Evolutionary conservation across 1,139 yeast genomes (phyloP).

Genomic region (Hemisphaericaspora lyxosophila): DNA sequence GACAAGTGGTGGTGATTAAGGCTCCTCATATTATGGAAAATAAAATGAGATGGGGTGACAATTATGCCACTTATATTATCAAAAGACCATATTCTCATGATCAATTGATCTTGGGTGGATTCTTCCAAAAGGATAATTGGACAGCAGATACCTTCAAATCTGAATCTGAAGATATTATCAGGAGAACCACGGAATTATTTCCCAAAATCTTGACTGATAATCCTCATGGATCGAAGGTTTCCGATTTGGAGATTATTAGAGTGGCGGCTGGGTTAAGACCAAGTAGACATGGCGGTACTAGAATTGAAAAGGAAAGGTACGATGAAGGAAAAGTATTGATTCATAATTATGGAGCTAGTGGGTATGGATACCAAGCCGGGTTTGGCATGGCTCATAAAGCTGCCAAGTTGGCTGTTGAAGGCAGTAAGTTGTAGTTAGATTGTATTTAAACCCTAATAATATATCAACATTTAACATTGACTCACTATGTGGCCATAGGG

Average conservation of each 20-base stretch:
- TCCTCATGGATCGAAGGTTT: slow-evolving; percentile 17
- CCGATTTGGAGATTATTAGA: slow-evolving; percentile 44
- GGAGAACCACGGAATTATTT: slow-evolving; percentile 51
- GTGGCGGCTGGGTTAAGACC: slow-evolving; percentile 73
- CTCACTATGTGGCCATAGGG: no score
- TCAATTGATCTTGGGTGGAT: slow-evolving; percentile 69
- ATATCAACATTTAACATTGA: no score
- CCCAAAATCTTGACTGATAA: slow-evolving; percentile 52
- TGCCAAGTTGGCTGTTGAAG: slow-evolving; percentile 19
- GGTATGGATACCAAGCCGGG: slow-evolving; percentile 48
- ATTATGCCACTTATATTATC: slow-evolving; percentile 61
- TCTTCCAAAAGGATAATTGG: slow-evolving; percentile 58
- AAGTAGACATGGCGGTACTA: slow-evolving; percentile 63
- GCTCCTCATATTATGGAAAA: slow-evolving; percentile 57
- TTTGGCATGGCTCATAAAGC: slow-evolving; percentile 43
- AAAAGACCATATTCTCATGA: slow-evolving; percentile 65
- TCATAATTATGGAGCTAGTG: slow-evolving; percentile 52
- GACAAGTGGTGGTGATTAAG: slow-evolving; percentile 64
- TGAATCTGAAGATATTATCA: slow-evolving; percentile 58
- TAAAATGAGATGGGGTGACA: slow-evolving; percentile 51
- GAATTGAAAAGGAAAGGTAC: slow-evolving; percentile 53
- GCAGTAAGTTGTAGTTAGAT: slow-evolving; percentile 8
- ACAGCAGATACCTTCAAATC: slow-evolving; percentile 52
- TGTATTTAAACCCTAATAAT: no score
- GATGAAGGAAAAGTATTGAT: slow-evolving; percentile 34